A percentile compares a stretch with the other conserved stretches of the same genome.
Conservation (phyloP, 768 basidiomycete genomes). For the Paxillus ammoniavirescens region DNA sequence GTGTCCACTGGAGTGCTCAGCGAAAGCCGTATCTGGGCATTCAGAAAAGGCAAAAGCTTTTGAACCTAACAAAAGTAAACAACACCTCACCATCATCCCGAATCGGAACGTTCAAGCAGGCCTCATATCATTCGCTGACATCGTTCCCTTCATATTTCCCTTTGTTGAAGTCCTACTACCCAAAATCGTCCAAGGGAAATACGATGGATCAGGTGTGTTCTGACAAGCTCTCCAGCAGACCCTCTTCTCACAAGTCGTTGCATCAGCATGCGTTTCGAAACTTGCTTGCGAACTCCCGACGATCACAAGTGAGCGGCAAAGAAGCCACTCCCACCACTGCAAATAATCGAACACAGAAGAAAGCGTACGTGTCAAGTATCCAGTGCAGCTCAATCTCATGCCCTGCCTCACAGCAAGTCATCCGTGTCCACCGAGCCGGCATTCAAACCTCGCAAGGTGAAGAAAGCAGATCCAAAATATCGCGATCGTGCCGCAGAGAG, state of each 20-base stretch:
- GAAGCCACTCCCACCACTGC: background rate
- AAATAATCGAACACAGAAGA: slow-evolving; percentile 10
- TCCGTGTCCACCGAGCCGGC: slow-evolving; percentile 54
- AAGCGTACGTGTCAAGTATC: slow-evolving; percentile 12
- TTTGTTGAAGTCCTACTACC: background rate
- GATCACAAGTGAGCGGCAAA: slow-evolving; percentile 13
- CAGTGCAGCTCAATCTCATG: background rate
- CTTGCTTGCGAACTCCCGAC: slow-evolving; percentile 40
- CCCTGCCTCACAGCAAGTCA: slow-evolving; percentile 38
- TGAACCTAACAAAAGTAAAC: slow-evolving; percentile 28
- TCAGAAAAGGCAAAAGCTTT: slow-evolving; percentile 17
- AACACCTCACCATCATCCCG: slow-evolving; percentile 15
- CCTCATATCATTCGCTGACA: background rate
- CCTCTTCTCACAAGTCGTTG: background rate
- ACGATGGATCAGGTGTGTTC: slow-evolving; percentile 30
- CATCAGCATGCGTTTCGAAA: slow-evolving; percentile 59
- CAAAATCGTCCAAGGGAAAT: background rate
- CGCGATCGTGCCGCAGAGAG: slow-evolving; percentile 78
- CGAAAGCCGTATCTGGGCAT: background rate
- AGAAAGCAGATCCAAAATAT: slow-evolving; percentile 58
- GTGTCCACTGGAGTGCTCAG: background rate
- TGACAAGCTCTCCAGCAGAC: background rate
- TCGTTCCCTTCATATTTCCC: background rate
- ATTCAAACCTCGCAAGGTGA: slow-evolving; percentile 83
- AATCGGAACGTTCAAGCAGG: background rate